phyloP scores from a whole-genome alignment of 208 protist species.

The Strigomonas culicis region DNA sequence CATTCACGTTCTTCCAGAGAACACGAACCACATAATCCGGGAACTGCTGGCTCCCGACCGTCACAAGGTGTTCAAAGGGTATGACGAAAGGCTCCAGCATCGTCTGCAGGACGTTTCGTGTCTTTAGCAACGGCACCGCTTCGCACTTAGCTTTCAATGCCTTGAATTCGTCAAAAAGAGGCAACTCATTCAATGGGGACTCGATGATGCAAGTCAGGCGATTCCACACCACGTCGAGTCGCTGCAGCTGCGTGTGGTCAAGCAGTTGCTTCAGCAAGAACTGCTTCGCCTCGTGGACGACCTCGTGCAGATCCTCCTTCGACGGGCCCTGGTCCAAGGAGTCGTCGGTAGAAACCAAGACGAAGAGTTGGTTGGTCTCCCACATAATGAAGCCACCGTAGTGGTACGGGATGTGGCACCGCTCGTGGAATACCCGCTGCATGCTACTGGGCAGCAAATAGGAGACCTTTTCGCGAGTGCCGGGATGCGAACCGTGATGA shows the following conservation, averaged over 20 bases:
- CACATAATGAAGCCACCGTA: constrained; percentile 68
- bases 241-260: constrained; percentile 68
- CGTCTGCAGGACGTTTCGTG: constrained; percentile 15
- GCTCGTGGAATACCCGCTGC: neutral
- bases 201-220: neutral
- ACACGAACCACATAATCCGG: neutral
- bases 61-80: neutral
- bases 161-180: constrained; percentile 32
- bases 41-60: neutral
- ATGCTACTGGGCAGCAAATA: neutral
- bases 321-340: constrained; percentile 11
- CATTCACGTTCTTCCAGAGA: neutral
- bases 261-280: constrained; percentile 58
- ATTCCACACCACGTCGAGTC: constrained; percentile 33
- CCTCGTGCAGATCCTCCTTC: constrained; percentile 16
- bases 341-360: constrained; percentile 37
- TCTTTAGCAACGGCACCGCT: constrained; percentile 16
- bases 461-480: neutral
- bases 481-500: neutral
- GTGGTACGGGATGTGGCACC: constrained; percentile 32
- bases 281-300: constrained; percentile 42
- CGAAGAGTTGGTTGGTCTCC: constrained; percentile 60
- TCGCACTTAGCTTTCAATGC: constrained; percentile 30
- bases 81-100: constrained; percentile 15
- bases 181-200: constrained; percentile 20